Conservation (phyloP, 1,284 basidiomycete species). For the Sporisorium graminicola region DNA sequence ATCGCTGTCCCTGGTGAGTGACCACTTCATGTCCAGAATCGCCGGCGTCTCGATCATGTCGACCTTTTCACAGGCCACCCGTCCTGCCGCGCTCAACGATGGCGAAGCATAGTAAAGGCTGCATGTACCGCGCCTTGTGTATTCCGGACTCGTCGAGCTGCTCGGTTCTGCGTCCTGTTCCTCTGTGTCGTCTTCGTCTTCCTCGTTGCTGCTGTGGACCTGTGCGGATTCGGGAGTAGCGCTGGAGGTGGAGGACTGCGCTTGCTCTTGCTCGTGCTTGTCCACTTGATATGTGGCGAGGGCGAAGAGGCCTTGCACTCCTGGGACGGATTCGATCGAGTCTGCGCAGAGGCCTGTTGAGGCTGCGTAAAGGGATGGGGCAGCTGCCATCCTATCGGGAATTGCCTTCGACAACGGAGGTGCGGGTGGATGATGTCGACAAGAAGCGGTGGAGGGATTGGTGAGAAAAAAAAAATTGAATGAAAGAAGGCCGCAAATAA, state of each 20-base stretch:
- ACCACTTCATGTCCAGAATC: slow-evolving; percentile 69
- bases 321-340: slow-evolving; percentile 64
- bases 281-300: slow-evolving; percentile 68
- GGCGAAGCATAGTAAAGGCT: slow-evolving; percentile 28
- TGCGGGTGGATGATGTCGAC: neutral
- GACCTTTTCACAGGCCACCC: slow-evolving; percentile 25
- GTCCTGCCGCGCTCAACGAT: neutral
- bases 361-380: slow-evolving; percentile 39
- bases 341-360: slow-evolving; percentile 66
- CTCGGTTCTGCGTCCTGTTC: slow-evolving; percentile 11
- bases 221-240: neutral
- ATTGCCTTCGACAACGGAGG: neutral
- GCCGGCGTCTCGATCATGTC: slow-evolving; percentile 54
- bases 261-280: slow-evolving; percentile 48
- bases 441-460: neutral
- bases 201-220: neutral
- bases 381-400: slow-evolving; percentile 7
- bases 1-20: slow-evolving; percentile 7
- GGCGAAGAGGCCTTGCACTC: slow-evolving; percentile 53
- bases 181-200: slow-evolving; percentile 8
- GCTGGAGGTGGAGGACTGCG: slow-evolving; percentile 20
- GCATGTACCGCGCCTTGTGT: slow-evolving; percentile 59
- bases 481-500: slow-evolving; percentile 13
- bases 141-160: slow-evolving; percentile 37
- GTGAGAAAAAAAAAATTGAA: slow-evolving; percentile 9